Base-by-base conservation (phyloP, 2,329 filamentous ascomycete species). In the Ophiocordyceps camponoti-floridani region DNA sequence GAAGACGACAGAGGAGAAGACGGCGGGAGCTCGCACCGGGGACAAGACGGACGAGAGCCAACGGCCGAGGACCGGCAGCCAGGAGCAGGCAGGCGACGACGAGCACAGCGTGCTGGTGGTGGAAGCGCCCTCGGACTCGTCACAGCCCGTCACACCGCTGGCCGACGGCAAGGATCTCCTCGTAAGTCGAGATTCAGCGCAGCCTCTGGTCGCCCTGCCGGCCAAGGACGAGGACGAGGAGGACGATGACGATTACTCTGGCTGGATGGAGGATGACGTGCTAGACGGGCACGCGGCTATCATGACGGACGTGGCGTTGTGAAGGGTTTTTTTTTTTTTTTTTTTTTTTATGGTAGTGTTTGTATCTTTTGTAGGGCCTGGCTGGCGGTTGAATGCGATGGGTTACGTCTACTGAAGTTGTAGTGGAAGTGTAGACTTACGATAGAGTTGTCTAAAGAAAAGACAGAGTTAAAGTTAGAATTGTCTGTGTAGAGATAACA, bases 61-160 rank as follows among this genome's bases (percentile, higher is more conserved):
- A 74, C 77, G 4, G 66, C 41, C 59, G 64, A 38, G 59, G 64
- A 42, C 53, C 58, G 30, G 59, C 59, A 58, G 57, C 33, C 54
- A 65, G 13, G 57, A 61, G 11, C 51, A 55, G 6, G 60, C 63
- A 10, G 56, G 55, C 26, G 54, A 59, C 8, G 56, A 55, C 1
- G 67, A 69, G 7, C 72, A 79, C 47, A 67, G 65, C 9, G 58
- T 84, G 38, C 64, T 84, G 4, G 72, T 84, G 14, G 77, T 84
- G 12, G 72, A 74, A 47, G 79, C 78, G 1, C 79, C 79, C 1
- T 62, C 64, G 11, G 77, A 82, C 48, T 82, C 35, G n/a, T 38
- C 77, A 4, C 70, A 75, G 47, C 73, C 75, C 2, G 62, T 63
- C 2, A 73, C 72, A 5, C 74, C 75, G 1, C 51, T 62, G 6